Percentiles rank a stretch among this genome's conserved stretches.
phyloP scores from a whole-genome alignment of 1,139 yeast species.

The Meyerozyma guilliermondii region DNA sequence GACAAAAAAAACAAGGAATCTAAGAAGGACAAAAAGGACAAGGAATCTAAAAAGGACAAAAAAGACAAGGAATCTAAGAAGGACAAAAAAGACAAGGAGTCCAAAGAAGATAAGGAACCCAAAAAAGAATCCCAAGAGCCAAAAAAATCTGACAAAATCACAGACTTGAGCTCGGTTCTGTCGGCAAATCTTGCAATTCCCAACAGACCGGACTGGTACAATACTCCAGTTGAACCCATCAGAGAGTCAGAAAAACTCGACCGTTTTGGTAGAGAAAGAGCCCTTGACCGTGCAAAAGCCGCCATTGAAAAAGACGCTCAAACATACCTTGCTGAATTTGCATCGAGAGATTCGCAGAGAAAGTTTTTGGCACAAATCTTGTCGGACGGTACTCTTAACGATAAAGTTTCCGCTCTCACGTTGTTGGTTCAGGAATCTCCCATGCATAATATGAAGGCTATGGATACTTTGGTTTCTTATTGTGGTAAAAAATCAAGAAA shows the following conservation, averaged over 20 bases:
- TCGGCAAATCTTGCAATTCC: conserved; percentile 56
- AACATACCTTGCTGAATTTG: conserved; percentile 68
- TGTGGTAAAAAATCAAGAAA: conserved; percentile 92
- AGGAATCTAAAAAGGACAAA: too few relatives aligned
- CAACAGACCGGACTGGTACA: conserved; percentile 74
- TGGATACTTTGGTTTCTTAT: conserved; percentile 70
- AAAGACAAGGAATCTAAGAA: too few relatives aligned
- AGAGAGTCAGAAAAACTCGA: conserved; percentile 39
- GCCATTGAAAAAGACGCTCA: conserved; percentile 69
- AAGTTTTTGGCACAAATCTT: conserved; percentile 87
- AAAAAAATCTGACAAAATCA: conserved; percentile 36
- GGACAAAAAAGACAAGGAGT: too few relatives aligned
- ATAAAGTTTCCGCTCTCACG: conserved; percentile 92
- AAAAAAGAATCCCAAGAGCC: conserved; percentile 8
- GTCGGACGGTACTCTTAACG: conserved; percentile 89
- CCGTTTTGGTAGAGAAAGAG: conserved; percentile 48
- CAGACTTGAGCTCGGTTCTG: conserved; percentile 50
- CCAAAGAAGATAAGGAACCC: background rate
- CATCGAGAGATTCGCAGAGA: conserved; percentile 77
- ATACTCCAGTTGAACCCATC: conserved; percentile 34
- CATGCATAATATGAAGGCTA: conserved; percentile 76
- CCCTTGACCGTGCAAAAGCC: conserved; percentile 62
- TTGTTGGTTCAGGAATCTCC: conserved; percentile 94
- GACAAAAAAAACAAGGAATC: too few relatives aligned
- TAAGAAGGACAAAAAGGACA: too few relatives aligned